Base-by-base conservation (phyloP, 1,139 yeast species). In the Yamadazyma epiphylla region DNA sequence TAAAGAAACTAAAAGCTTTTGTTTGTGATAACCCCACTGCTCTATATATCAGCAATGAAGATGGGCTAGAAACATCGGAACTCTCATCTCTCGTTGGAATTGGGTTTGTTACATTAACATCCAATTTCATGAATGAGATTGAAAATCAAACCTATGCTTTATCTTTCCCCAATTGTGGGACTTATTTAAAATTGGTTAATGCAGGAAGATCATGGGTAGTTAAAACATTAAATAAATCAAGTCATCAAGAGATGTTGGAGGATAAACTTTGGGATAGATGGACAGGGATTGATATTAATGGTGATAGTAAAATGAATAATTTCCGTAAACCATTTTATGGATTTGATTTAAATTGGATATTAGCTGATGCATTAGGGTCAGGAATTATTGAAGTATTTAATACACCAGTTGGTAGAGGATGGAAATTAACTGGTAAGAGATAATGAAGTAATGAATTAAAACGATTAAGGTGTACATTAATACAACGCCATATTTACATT, bases 371-470 rank as follows among this genome's bases (percentile, higher is more conserved):
- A 27, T 62, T 74, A 33, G 94, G 94, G 0, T 66, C 75, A n/a
- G 94, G 94, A 0, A 60, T 72, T 25, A 53, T 77, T 3, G 91
- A 82, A 45, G 79, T 78, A 5, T 79, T 79, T 44, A 64, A 66
- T 26, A 80, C 89, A 0, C 85, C 87, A 0, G 80, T 76, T 2
- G 89, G 89, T 0, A 55, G 78, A 29, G 86, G 86, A 0, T 80
- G 85, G 80, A 70, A 72, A 48, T 53, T 78, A 27, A 78, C 85
- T 2, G 74, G 74, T 0, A 68, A 68, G 37, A 55, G 62, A 21
- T 63, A 43, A 16, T 16, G 11, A 21, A 27, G n/a, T 16, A n/a
- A 6, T 22, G 10, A 27, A 24, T 19, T 21, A 22, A 13, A 15
- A 13, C 17, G 16, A 27, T 20, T 11, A 14, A 15, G 14, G 19